Evolutionary conservation across 73 alveolate genomes (phyloP).

Genomic region (Effrenium voratum): DNA sequence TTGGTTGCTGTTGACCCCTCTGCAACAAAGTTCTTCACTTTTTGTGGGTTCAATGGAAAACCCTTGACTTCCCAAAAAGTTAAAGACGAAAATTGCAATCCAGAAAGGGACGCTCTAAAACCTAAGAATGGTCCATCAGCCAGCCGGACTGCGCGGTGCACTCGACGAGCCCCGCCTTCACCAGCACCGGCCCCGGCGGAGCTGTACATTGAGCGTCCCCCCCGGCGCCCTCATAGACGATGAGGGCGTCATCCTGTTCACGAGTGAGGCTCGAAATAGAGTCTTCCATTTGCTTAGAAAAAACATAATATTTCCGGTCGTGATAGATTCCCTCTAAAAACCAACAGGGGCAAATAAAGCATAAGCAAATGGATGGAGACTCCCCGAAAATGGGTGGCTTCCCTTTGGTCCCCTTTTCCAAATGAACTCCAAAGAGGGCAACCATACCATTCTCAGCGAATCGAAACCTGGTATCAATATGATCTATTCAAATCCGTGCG

Average conservation of each 20-base stretch:
- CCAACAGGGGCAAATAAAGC: background rate
- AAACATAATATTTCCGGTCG: too few species aligned
- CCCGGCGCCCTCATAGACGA: conserved; percentile 75
- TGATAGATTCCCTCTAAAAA: background rate
- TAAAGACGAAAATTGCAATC: too few species aligned
- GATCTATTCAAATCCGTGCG: background rate
- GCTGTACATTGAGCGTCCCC: conserved; percentile 91
- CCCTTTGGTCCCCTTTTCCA: background rate
- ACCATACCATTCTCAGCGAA: background rate
- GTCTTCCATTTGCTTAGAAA: too few species aligned
- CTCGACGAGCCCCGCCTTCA: conserved; percentile 39
- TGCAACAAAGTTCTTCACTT: too few species aligned
- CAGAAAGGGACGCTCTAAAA: background rate
- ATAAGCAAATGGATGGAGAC: background rate
- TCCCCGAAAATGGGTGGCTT: too few species aligned
- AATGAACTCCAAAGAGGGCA: background rate
- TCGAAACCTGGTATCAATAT: background rate
- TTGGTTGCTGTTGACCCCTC: too few species aligned
- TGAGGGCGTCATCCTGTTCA: conserved; percentile 75
- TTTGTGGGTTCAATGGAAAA: too few species aligned
- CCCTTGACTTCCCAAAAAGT: too few species aligned
- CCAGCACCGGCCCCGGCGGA: conserved; percentile 91
- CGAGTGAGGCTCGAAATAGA: background rate
- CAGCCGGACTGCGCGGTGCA: too few species aligned
- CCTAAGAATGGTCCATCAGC: background rate